Conservation (phyloP, 306 rosid species). For the Cucumis hystrix region DNA sequence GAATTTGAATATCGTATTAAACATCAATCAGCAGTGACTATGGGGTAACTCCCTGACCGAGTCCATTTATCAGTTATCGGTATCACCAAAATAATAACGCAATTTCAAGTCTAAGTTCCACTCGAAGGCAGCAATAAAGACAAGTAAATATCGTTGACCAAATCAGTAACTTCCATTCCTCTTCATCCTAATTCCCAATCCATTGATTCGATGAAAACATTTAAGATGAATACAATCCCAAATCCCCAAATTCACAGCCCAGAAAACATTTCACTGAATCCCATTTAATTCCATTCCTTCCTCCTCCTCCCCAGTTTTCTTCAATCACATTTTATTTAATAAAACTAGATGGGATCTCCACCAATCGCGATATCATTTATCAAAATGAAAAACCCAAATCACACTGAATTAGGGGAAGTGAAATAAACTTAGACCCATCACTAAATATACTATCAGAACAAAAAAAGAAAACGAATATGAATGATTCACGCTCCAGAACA, state of each 20-base stretch:
- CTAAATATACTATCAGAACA: not conserved
- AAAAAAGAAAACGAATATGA: not conserved
- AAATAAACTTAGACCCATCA: not conserved
- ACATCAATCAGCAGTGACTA: not conserved
- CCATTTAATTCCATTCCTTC: too few relatives aligned
- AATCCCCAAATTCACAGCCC: too few relatives aligned
- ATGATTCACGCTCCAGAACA: not conserved
- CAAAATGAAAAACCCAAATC: not conserved
- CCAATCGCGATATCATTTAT: not conserved
- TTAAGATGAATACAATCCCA: too few relatives aligned
- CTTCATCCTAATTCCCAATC: not conserved
- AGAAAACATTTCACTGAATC: too few relatives aligned
- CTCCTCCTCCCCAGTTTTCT: not conserved
- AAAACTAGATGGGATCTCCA: not conserved
- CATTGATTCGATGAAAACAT: not conserved
- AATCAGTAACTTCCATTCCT: not conserved
- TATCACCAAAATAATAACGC: not conserved
- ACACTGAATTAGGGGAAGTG: not conserved
- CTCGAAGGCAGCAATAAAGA: not conserved
- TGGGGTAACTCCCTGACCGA: not conserved
- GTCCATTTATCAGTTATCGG: not conserved
- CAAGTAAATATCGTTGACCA: not conserved
- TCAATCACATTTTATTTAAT: not conserved
- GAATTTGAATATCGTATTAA: not conserved
- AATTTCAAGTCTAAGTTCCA: not conserved